Base-by-base conservation (phyloP, 2,329 filamentous ascomycete species). In the Venturia oleaginea region DNA sequence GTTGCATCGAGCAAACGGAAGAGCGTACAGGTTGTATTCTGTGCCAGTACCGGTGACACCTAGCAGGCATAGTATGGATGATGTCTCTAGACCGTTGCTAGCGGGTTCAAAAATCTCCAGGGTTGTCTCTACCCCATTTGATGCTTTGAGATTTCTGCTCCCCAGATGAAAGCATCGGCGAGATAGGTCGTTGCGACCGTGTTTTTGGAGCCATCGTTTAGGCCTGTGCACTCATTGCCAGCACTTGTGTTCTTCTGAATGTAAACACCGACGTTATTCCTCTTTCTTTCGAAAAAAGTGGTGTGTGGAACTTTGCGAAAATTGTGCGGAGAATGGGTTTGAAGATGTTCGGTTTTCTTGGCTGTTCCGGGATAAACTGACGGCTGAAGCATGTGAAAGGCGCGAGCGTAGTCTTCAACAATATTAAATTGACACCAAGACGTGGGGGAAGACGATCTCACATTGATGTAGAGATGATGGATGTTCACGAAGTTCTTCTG, bases 161-260 rank as follows among this genome's bases (percentile, higher is more conserved):
- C 87, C 84, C 85, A 87, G 69, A 88, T 87, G 86, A 86, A 89
- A 1, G 87, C 86, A 71, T 89, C 86, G 8, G 84, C 80, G 8
- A 89, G 75, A 69, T 89, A 89, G 0, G 86, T 89, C 43, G 87
- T 84, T 1, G 86, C 76, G 0, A 84, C 87, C 13, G 83, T 86
- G 22, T 81, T 87, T 73, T 88, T 89, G 37, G 84, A 87, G 1
- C 85, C 85, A 71, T 89, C 86, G 68, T 89, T 89, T 65, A 87
- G 68, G 0, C 86, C 86, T 0, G 85, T 88, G 46, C 73, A 74
- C 68, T 89, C 86, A 72, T 86, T 84, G 1, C 86, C 86, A 0
- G 83, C 84, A 27, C 86, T 75, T 0, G 80, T 79, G 0, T 84
- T 87, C 0, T 81, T 78, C 24, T 78, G 76, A 86, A 89, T 87